These are phyloP conservation scores for Phytophthora cryptogea DNA, from an alignment of 352 stramenopile genomes.

Conservation along the genomic window DNA sequence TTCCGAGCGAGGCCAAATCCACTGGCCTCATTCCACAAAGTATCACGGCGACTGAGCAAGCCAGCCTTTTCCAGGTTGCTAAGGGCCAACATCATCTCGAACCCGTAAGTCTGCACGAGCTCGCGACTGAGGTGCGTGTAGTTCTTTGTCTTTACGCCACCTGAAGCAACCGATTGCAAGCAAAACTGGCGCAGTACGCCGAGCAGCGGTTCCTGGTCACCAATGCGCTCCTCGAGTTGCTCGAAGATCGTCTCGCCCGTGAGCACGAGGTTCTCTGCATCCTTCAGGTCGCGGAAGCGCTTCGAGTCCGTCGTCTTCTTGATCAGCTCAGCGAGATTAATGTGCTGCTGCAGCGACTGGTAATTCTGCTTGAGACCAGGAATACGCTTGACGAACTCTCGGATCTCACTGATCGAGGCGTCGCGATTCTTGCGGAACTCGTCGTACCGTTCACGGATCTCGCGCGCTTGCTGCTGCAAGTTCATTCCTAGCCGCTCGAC, in stretches of 20 bases:
- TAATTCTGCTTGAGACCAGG: constrained; percentile 93
- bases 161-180: constrained; percentile 92
- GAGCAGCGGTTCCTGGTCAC: constrained; percentile 90
- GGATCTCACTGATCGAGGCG: constrained; percentile 97
- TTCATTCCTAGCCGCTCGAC: constrained; percentile 96
- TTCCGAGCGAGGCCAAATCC: constrained; percentile 90
- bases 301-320: constrained; percentile 95
- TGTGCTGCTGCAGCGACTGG: constrained; percentile 97
- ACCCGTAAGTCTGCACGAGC: constrained; percentile 97
- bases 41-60: constrained; percentile 90
- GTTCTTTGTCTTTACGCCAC: constrained; percentile 94
- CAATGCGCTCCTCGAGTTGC: constrained; percentile 95
- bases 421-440: constrained; percentile 96
- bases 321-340: constrained; percentile 96
- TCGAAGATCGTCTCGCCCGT: constrained; percentile 96
- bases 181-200: constrained; percentile 93
- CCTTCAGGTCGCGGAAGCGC: constrained; percentile 94
- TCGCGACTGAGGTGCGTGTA: constrained; percentile 94
- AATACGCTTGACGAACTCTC: constrained; percentile 99
- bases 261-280: constrained; percentile 95
- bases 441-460: constrained; percentile 94
- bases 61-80: constrained; percentile 94
- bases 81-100: constrained; percentile 93
- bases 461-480: constrained; percentile 95
- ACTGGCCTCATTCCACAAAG: constrained; percentile 79